Evolutionary conservation across 352 stramenopile species (phyloP).

Genomic region (Phytophthora rubi): DNA sequence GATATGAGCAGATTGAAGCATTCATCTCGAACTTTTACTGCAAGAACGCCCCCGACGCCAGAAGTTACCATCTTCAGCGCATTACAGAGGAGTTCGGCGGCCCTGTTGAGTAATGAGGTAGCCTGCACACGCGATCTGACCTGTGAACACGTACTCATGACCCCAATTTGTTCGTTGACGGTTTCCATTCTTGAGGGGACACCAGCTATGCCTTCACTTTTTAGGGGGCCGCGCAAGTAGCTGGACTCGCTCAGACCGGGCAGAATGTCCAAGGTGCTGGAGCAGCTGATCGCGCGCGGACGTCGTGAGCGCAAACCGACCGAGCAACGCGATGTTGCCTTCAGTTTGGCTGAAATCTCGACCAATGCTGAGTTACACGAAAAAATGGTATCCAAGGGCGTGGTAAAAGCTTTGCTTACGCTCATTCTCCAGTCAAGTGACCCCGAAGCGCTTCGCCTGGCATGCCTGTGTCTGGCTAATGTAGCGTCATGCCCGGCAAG

Average conservation of each 20-base stretch:
- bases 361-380: slow-evolving; percentile 94
- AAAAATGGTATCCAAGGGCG: slow-evolving; percentile 95
- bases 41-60: slow-evolving; percentile 65
- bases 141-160: slow-evolving; percentile 22
- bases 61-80: slow-evolving; percentile 65
- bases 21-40: slow-evolving; percentile 76
- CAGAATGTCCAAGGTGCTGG: slow-evolving; percentile 93
- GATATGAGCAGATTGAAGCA: slow-evolving; percentile 58
- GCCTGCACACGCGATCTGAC: slow-evolving; percentile 5
- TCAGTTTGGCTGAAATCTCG: slow-evolving; percentile 96
- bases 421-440: slow-evolving; percentile 93
- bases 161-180: slow-evolving; percentile 22
- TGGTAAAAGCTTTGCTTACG: slow-evolving; percentile 91
- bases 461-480: slow-evolving; percentile 96
- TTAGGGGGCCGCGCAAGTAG: slow-evolving; percentile 1
- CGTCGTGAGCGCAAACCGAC: slow-evolving; percentile 93
- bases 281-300: slow-evolving; percentile 96
- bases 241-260: neutral
- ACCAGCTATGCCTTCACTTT: slow-evolving; percentile 16
- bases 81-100: slow-evolving; percentile 67
- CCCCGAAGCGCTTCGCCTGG: slow-evolving; percentile 93
- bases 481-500: slow-evolving; percentile 88
- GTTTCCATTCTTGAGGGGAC: slow-evolving; percentile 38
- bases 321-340: slow-evolving; percentile 96
- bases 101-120: slow-evolving; percentile 19